Evolutionary conservation across 192 early-diverging fungal species (phyloP).

Genomic region (Coemansia sp.): DNA sequence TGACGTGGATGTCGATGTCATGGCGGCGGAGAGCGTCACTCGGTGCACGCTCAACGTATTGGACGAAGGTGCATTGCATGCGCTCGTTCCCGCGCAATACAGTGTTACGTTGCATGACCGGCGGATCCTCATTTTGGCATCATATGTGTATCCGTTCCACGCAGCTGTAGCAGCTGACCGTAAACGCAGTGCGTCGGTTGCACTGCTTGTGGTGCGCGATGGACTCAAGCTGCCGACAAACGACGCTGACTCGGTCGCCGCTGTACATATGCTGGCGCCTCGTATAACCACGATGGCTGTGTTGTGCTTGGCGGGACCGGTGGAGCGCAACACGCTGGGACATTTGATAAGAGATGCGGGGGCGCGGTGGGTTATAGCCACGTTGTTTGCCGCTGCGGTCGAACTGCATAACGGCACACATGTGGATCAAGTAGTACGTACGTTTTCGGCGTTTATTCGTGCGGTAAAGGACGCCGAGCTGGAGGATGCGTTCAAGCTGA

Average conservation of each 20-base stretch:
- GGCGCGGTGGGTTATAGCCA: slow-evolving; percentile 55
- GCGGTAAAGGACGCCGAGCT: slow-evolving; percentile 16
- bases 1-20: background rate
- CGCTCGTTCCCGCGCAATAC: background rate
- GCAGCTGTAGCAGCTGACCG: slow-evolving; percentile 44
- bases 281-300: slow-evolving; percentile 6
- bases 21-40: slow-evolving; percentile 1
- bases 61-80: background rate
- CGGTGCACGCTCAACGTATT: slow-evolving; percentile 13
- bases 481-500: slow-evolving; percentile 28
- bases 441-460: slow-evolving; percentile 25
- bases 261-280: slow-evolving; percentile 24
- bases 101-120: background rate
- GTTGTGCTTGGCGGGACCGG: slow-evolving; percentile 1
- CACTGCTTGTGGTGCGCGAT: slow-evolving; percentile 59
- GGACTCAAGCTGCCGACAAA: slow-evolving; percentile 59
- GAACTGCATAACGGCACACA: slow-evolving; percentile 12
- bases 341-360: slow-evolving; percentile 63
- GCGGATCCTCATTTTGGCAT: slow-evolving; percentile 57
- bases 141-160: slow-evolving; percentile 60
- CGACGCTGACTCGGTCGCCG: slow-evolving; percentile 28
- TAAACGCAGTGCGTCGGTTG: slow-evolving; percentile 50
- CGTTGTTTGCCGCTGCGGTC: slow-evolving; percentile 54
- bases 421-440: background rate
- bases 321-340: slow-evolving; percentile 51